phyloP scores from a whole-genome alignment of 805 yeast species.

The Yarrowia bubula region DNA sequence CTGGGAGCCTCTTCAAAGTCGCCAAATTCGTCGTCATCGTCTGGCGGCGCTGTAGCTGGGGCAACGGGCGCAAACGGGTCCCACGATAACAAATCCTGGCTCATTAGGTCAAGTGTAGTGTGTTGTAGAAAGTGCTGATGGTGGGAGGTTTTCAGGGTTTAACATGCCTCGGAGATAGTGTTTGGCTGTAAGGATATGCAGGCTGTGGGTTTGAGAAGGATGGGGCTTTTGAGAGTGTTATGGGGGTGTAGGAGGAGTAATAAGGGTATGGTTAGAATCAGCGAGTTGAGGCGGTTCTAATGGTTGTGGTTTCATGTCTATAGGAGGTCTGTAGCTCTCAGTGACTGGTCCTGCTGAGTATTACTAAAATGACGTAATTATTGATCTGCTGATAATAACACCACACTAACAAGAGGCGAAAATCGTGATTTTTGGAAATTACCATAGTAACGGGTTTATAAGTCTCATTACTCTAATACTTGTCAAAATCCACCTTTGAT shows the following conservation, averaged over 20 bases:
- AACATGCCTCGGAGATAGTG: not conserved
- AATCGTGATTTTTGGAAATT: too few species aligned
- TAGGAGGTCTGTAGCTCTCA: too few species aligned
- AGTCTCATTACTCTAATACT: too few species aligned
- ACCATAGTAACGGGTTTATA: too few species aligned
- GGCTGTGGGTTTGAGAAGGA: too few species aligned
- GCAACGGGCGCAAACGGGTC: slow-evolving; percentile 19
- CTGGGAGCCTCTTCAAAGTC: slow-evolving; percentile 48
- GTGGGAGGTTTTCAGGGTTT: not conserved
- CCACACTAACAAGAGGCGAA: too few species aligned
- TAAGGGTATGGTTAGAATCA: not conserved
- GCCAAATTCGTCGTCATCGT: slow-evolving; percentile 46
- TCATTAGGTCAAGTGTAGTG: not conserved
- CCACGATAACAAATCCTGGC: slow-evolving; percentile 14
- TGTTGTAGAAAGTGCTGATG: not conserved
- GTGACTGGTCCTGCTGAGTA: too few species aligned
- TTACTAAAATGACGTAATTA: too few species aligned
- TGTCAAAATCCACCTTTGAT: too few species aligned
- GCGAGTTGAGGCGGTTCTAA: not conserved
- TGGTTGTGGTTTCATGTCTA: too few species aligned
- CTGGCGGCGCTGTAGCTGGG: not conserved
- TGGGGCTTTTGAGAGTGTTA: not conserved
- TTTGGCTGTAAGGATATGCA: not conserved
- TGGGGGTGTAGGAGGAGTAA: not conserved
- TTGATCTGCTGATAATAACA: too few species aligned